Conservation (phyloP, 2,329 filamentous ascomycete genomes). For the Rhytidhysteron rufulum region DNA sequence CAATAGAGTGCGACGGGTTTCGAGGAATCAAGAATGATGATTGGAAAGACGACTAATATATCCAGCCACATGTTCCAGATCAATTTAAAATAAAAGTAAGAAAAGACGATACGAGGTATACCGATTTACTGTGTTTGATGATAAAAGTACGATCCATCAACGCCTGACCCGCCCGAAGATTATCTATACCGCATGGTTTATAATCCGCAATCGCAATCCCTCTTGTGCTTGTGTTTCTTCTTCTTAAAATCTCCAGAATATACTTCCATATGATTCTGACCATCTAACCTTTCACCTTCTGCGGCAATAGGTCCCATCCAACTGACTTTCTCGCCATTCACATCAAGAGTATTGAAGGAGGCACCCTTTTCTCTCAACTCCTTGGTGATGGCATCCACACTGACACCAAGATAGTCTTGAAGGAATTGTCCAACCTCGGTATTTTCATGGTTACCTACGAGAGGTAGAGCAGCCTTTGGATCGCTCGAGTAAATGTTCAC, state of each 20-base stretch:
- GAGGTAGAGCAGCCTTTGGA: constrained; percentile 55
- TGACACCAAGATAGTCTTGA: constrained; percentile 70
- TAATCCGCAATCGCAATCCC: constrained; percentile 23
- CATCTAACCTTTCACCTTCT: constrained; percentile 41
- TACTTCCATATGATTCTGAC: constrained; percentile 42
- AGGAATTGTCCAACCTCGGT: constrained; percentile 86
- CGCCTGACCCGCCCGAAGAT: no score
- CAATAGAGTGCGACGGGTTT: no score
- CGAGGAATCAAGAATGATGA: no score
- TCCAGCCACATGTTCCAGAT: no score
- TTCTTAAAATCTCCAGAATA: constrained; percentile 35
- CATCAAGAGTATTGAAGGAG: constrained; percentile 24
- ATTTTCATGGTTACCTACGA: constrained; percentile 90
- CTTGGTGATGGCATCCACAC: constrained; percentile 72
- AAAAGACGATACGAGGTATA: no score
- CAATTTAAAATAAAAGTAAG: no score
- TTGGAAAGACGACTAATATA: no score
- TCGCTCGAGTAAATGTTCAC: constrained; percentile 94
- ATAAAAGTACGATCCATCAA: no score
- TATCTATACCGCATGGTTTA: no score
- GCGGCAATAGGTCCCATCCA: constrained; percentile 44
- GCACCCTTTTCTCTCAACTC: constrained; percentile 61
- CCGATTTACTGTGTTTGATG: no score
- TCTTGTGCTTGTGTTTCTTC: constrained; percentile 24
- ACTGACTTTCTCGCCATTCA: constrained; percentile 23